Base-by-base conservation (phyloP, 1,139 yeast species). In the Insectozyma bohioensis region DNA sequence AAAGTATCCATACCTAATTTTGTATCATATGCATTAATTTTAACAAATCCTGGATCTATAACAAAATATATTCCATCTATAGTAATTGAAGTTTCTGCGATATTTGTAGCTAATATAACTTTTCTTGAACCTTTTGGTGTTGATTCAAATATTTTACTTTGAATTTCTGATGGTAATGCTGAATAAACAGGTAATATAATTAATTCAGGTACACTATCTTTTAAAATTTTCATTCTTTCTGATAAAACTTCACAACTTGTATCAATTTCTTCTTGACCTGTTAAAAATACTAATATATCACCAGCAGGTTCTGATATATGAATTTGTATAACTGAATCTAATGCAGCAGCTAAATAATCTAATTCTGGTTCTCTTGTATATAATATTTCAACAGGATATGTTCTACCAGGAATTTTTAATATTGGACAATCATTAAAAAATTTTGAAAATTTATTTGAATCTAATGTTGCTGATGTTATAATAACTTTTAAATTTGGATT, bases 201-300 rank as follows among this genome's bases (percentile, higher is more conserved):
- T 31, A 90, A 62, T 36, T 86, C 94, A 0, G 80, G 73, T 0
- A 77, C 72, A 0, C 75, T 58, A 21, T 78, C 74, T 3, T 87
- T 90, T 33, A 88, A 57, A 0, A 77, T 69, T 46, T 83, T 79
- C 52, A 83, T 72, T 38, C 87, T 67, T 42, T 84, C 85, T 39
- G 61, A 72, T 5, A 88, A 58, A 0, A 80, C 76, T 48, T 86
- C 95, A 51, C 94, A 85, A 39, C 94, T 80, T 0, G 95, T 81
- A 50, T 90, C 98, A 51, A 90, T 90, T 52, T 87, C 96, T 41
- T 87, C 96, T 51, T 86, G 92, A 52, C 96, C 96, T 0, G 96
- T 86, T 40, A 87, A 62, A 50, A 87, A 87, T 6, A 87, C 95
- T 27, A 87, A 58, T 22, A 87, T 85, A 54, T 87, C 96, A 24